Conservation (phyloP, 2,329 filamentous ascomycete genomes). For the Phaeophleospora eucalypticola region DNA sequence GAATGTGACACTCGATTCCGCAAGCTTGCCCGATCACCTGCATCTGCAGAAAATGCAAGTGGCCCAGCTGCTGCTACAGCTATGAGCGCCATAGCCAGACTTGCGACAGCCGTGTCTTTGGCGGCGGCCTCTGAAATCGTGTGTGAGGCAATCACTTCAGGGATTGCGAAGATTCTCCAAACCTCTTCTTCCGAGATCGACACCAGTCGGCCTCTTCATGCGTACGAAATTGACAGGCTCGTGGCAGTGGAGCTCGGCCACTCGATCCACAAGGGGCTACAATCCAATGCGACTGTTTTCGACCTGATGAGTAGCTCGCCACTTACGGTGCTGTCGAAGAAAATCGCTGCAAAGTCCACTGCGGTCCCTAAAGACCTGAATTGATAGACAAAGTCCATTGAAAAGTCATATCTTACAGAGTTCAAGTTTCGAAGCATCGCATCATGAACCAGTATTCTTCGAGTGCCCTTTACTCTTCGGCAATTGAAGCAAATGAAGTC, state of each 20-base stretch:
- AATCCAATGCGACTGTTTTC: not conserved
- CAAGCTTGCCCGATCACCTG: not conserved
- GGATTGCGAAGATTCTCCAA: not conserved
- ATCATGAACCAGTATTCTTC: not conserved
- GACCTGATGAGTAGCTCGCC: not conserved
- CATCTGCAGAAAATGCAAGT: too few species aligned
- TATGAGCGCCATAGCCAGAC: not conserved
- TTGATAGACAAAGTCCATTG: not conserved
- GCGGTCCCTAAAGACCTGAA: not conserved
- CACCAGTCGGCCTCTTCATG: not conserved
- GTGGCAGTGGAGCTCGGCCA: not conserved
- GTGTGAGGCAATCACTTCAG: not conserved
- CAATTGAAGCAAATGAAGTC: not conserved
- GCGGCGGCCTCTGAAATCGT: not conserved
- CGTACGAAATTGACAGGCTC: not conserved
- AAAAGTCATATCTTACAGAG: not conserved
- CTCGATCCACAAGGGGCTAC: not conserved
- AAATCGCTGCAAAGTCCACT: not conserved
- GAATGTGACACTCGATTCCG: not conserved
- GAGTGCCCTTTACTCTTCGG: not conserved
- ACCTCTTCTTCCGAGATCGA: not conserved
- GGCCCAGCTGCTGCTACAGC: not conserved
- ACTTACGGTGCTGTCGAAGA: not conserved
- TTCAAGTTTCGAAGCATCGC: not conserved
- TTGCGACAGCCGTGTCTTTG: not conserved